phyloP scores from a whole-genome alignment of 108 stramenopile genomes.

The Cyclotella atomus region DNA sequence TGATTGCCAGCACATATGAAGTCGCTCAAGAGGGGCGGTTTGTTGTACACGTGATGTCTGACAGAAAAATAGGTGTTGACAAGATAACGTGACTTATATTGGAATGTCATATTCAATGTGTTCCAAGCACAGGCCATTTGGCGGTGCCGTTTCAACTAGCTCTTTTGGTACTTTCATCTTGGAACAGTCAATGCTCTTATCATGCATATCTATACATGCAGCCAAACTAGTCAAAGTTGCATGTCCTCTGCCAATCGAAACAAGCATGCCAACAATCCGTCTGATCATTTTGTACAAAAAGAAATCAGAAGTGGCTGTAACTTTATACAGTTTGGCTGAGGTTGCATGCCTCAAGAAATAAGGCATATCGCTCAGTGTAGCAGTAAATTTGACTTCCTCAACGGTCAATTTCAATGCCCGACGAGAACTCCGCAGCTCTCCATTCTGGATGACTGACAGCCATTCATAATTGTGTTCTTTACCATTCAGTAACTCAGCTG shows the following conservation, averaged over 20 bases:
- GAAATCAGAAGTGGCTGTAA: slow-evolving; percentile 30
- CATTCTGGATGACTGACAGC: slow-evolving; percentile 34
- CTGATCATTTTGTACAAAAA: slow-evolving; percentile 51
- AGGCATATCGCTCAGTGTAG: not conserved
- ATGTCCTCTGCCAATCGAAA: slow-evolving; percentile 25
- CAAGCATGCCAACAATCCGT: slow-evolving; percentile 34
- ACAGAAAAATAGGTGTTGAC: slow-evolving; percentile 17
- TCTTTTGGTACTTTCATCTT: slow-evolving; percentile 3
- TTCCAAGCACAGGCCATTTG: slow-evolving; percentile 38
- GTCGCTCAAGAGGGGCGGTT: slow-evolving; percentile 51
- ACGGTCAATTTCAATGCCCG: slow-evolving; percentile 19
- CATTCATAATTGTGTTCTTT: slow-evolving; percentile 39
- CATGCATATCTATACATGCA: slow-evolving; percentile 24
- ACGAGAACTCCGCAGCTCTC: slow-evolving; percentile 30
- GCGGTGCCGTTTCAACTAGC: slow-evolving; percentile 29
- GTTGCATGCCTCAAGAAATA: slow-evolving; percentile 22
- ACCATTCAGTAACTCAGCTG: slow-evolving; percentile 20
- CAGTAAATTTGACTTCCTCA: slow-evolving; percentile 12
- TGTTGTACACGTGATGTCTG: slow-evolving; percentile 25
- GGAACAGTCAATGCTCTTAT: not conserved
- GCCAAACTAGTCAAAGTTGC: slow-evolving; percentile 10
- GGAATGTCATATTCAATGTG: slow-evolving; percentile 38
- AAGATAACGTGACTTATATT: slow-evolving; percentile 29
- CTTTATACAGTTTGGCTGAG: slow-evolving; percentile 22
- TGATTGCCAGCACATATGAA: slow-evolving; percentile 59